These are phyloP conservation scores for Pichia occidentalis DNA, from an alignment of 805 yeast genomes.

Conservation along the genomic window DNA sequence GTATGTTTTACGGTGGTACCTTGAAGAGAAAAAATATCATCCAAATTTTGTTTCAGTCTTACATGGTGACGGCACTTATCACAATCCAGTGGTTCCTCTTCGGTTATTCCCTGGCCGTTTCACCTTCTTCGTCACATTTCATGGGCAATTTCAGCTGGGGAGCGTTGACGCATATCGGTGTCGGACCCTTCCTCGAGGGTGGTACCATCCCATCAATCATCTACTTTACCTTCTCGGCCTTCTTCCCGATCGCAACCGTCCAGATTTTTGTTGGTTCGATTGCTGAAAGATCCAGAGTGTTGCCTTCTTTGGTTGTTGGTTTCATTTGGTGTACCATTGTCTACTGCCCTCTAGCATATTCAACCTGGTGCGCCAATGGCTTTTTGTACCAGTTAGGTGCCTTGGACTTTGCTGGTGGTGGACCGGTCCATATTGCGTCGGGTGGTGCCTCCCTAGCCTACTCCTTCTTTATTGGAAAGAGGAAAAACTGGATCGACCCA, in stretches of 20 bases:
- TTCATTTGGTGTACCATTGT: slow-evolving; percentile 37
- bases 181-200: slow-evolving; percentile 37
- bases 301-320: slow-evolving; percentile 37
- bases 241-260: slow-evolving; percentile 43
- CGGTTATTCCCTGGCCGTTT: slow-evolving; percentile 39
- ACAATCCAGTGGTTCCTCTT: slow-evolving; percentile 40
- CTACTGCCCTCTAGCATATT: slow-evolving; percentile 40
- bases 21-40: slow-evolving; percentile 37
- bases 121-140: slow-evolving; percentile 27
- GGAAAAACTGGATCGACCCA: slow-evolving; percentile 30
- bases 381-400: slow-evolving; percentile 39
- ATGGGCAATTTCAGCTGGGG: slow-evolving; percentile 35
- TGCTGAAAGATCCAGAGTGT: slow-evolving; percentile 37
- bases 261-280: slow-evolving; percentile 42
- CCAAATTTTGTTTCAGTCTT: slow-evolving; percentile 39
- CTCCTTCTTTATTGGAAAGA: slow-evolving; percentile 37
- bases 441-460: slow-evolving; percentile 39
- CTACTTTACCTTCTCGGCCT: slow-evolving; percentile 38
- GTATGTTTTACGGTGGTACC: slow-evolving; percentile 39
- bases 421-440: slow-evolving; percentile 42
- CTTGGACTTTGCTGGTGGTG: slow-evolving; percentile 45
- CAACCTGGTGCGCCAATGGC: slow-evolving; percentile 43
- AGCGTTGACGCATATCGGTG: slow-evolving; percentile 34
- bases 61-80: slow-evolving; percentile 35
- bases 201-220: slow-evolving; percentile 43